These are phyloP conservation scores for Tolypocladium endophyticum DNA, from an alignment of 2,329 filamentous ascomycete genomes.

Conservation along the genomic window DNA sequence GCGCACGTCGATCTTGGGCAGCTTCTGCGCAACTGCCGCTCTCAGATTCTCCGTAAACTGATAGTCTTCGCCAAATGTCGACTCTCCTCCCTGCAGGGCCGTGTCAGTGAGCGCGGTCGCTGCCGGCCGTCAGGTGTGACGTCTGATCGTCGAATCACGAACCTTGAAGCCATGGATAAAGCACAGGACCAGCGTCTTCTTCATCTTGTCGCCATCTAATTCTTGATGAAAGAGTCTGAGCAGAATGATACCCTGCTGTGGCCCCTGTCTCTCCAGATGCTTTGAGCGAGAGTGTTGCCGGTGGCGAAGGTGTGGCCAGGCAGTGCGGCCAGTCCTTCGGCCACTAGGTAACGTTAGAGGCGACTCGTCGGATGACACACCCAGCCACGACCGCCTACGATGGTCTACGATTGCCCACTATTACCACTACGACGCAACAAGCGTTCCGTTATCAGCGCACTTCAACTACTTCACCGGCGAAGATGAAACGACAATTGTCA, in stretches of 20 bases:
- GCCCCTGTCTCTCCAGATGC: background rate
- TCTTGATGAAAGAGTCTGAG: background rate
- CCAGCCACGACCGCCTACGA: background rate
- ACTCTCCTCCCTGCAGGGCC: constrained; percentile 53
- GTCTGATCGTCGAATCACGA: background rate
- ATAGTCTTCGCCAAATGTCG: constrained; percentile 59
- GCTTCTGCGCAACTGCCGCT: constrained; percentile 48
- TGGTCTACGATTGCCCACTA: background rate
- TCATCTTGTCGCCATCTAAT: constrained; percentile 23
- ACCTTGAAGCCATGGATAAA: constrained; percentile 88
- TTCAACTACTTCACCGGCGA: background rate
- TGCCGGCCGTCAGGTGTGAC: background rate
- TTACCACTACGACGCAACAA: background rate
- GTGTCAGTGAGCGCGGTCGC: background rate
- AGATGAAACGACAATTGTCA: constrained; percentile 2
- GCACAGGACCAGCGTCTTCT: constrained; percentile 70
- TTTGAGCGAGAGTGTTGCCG: background rate
- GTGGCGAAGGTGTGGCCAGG: background rate
- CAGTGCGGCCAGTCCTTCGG: background rate
- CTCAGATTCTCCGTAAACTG: constrained; percentile 64
- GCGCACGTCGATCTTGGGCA: constrained; percentile 59
- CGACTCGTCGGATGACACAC: background rate
- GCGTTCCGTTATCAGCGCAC: background rate
- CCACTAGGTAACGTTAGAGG: background rate
- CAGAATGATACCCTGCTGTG: background rate